Conservation (phyloP, 768 basidiomycete species). For the Lepiota brunneoincarnata region DNA sequence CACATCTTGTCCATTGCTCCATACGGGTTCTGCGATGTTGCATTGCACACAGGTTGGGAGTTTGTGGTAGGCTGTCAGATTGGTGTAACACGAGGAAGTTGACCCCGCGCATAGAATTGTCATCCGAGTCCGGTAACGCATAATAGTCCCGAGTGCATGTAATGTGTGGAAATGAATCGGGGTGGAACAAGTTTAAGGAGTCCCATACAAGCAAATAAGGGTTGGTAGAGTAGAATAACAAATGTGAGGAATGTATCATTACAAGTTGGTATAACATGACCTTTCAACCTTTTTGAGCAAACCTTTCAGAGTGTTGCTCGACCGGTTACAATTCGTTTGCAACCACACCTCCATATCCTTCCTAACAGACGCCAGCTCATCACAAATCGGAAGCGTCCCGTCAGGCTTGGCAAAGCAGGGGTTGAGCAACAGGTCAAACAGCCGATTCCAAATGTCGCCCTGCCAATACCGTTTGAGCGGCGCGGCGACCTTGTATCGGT, state of each 20-base stretch:
- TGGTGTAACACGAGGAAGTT: too few species aligned
- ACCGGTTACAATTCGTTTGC: conserved; percentile 81
- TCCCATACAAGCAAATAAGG: conserved; percentile 16
- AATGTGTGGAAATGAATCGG: too few species aligned
- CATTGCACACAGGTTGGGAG: neutral
- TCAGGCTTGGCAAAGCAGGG: conserved; percentile 58
- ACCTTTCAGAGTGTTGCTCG: conserved; percentile 76
- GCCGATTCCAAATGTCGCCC: conserved; percentile 73
- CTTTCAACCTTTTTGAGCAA: conserved; percentile 81
- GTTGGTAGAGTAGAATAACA: conserved; percentile 6
- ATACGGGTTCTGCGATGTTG: neutral
- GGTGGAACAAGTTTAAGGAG: conserved; percentile 9
- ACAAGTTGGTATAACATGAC: conserved; percentile 37
- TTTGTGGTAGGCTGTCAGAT: too few species aligned
- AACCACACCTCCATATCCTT: conserved; percentile 88
- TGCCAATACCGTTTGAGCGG: conserved; percentile 98
- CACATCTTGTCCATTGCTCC: conserved; percentile 6
- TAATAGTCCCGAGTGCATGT: too few species aligned
- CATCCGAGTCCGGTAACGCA: too few species aligned
- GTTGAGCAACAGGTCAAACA: conserved; percentile 89
- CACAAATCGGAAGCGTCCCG: conserved; percentile 66
- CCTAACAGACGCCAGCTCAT: conserved; percentile 63
- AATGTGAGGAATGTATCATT: conserved; percentile 5
- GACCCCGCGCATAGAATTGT: too few species aligned
- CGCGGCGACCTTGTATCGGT: conserved; percentile 63